Conservation (phyloP, 352 stramenopile genomes). For the Phytopythium chamaehyphon region DNA sequence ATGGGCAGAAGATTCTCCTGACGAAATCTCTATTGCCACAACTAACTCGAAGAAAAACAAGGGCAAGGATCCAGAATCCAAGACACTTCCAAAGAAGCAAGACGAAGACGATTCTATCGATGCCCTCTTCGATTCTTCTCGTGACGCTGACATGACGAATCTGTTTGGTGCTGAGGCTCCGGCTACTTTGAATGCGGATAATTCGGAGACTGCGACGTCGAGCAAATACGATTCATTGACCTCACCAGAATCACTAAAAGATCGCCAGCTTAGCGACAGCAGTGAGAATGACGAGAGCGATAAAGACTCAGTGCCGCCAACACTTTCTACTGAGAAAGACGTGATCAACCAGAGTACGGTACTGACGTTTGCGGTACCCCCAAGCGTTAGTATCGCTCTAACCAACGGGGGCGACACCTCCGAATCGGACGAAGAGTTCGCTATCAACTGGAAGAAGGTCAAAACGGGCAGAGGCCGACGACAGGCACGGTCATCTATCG, state of each 20-base stretch:
- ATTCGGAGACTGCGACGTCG: neutral
- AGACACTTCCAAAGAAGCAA: slow-evolving; percentile 1
- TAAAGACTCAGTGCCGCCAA: too few relatives aligned
- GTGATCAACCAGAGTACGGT: neutral
- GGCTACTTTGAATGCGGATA: neutral
- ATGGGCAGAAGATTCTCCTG: neutral
- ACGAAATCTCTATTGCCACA: neutral
- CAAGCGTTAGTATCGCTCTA: neutral
- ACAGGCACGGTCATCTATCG: slow-evolving; percentile 6
- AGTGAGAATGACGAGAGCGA: too few relatives aligned
- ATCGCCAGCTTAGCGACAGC: too few relatives aligned
- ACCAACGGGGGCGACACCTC: slow-evolving; percentile 1
- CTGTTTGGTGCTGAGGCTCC: slow-evolving; percentile 11
- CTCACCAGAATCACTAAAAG: too few relatives aligned
- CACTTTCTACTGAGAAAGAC: too few relatives aligned
- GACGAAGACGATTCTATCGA: slow-evolving; percentile 51
- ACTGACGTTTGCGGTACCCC: neutral
- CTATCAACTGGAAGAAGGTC: slow-evolving; percentile 41
- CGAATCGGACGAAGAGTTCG: slow-evolving; percentile 35
- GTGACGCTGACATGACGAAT: slow-evolving; percentile 40
- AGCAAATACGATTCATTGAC: neutral
- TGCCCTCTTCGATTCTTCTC: slow-evolving; percentile 52
- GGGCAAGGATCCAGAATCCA: neutral
- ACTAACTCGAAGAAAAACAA: neutral
- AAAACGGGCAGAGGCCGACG: slow-evolving; percentile 23